phyloP scores from a whole-genome alignment of 306 rosid genomes.

The Vicia villosa region DNA sequence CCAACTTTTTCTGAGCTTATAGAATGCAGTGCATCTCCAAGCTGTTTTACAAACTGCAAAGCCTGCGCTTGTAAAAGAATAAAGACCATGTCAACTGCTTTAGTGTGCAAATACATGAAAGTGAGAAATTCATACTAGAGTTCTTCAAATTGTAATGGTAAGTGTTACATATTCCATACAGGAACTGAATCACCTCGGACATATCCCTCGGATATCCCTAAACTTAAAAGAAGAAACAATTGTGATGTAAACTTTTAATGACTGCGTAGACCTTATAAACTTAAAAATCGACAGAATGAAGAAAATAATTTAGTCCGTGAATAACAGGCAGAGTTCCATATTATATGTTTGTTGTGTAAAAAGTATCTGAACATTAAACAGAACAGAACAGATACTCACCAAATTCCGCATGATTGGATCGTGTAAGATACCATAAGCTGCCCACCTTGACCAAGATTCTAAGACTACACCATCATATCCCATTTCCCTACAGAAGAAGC shows the following conservation, averaged over 20 bases:
- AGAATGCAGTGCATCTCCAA: conserved; percentile 84
- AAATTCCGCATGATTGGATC: conserved; percentile 70
- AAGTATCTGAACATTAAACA: conserved; percentile 5
- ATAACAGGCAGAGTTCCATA: conserved; percentile 17
- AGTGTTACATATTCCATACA: not conserved
- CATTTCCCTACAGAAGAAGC: conserved; percentile 72
- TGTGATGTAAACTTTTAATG: not conserved
- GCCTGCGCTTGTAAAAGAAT: conserved; percentile 63
- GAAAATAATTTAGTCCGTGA: conserved; percentile 18
- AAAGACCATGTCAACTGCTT: conserved; percentile 25
- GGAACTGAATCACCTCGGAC: conserved; percentile 8
- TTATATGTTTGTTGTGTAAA: conserved; percentile 8
- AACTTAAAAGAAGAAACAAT: not conserved
- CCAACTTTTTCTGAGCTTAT: conserved; percentile 45
- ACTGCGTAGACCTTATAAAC: conserved; percentile 7
- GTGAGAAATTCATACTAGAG: no score
- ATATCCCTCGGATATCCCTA: conserved; percentile 14
- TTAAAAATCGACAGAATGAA: conserved; percentile 8
- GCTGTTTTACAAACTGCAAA: conserved; percentile 78
- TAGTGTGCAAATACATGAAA: conserved; percentile 19
- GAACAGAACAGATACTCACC: conserved; percentile 50
- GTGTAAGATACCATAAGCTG: conserved; percentile 72
- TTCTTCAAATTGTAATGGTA: not conserved
- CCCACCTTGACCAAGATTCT: conserved; percentile 99
- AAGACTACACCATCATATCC: conserved; percentile 91